Conservation (phyloP, 2,329 filamentous ascomycete genomes). For the Aspergillus transmontanensis region DNA sequence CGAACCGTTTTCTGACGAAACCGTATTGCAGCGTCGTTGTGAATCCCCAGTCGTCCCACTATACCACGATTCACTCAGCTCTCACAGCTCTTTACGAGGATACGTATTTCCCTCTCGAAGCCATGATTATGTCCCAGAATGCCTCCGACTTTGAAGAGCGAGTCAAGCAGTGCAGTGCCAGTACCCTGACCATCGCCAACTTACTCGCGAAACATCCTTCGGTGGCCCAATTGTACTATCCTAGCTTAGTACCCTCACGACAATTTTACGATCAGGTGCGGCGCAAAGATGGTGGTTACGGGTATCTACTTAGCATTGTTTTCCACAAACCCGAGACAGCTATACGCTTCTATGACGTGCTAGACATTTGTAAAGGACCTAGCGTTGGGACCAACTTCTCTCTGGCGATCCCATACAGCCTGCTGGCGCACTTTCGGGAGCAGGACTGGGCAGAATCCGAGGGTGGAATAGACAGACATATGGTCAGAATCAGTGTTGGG, state of each 20-base stretch:
- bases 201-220: slow-evolving; percentile 20
- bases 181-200: slow-evolving; percentile 23
- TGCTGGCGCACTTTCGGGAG: slow-evolving; percentile 27
- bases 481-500: slow-evolving; percentile 26
- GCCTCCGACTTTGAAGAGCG: slow-evolving; percentile 25
- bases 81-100: slow-evolving; percentile 21
- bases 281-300: slow-evolving; percentile 26
- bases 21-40: slow-evolving; percentile 43
- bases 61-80: slow-evolving; percentile 38
- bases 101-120: slow-evolving; percentile 26
- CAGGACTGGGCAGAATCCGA: slow-evolving; percentile 31
- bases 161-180: slow-evolving; percentile 22
- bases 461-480: slow-evolving; percentile 27
- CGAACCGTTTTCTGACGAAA: neutral
- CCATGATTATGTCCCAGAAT: slow-evolving; percentile 24
- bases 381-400: slow-evolving; percentile 34
- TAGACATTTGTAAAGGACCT: slow-evolving; percentile 35
- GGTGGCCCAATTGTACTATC: slow-evolving; percentile 28
- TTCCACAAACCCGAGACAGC: slow-evolving; percentile 24
- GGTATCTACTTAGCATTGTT: slow-evolving; percentile 26
- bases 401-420: slow-evolving; percentile 26
- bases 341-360: slow-evolving; percentile 31
- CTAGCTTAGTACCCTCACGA: slow-evolving; percentile 16
- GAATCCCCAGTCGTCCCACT: slow-evolving; percentile 50
- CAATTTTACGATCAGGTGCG: slow-evolving; percentile 23